These are phyloP conservation scores for Dactylellina leptospora DNA, from an alignment of 2,329 filamentous ascomycete species.

Conservation along the genomic window DNA sequence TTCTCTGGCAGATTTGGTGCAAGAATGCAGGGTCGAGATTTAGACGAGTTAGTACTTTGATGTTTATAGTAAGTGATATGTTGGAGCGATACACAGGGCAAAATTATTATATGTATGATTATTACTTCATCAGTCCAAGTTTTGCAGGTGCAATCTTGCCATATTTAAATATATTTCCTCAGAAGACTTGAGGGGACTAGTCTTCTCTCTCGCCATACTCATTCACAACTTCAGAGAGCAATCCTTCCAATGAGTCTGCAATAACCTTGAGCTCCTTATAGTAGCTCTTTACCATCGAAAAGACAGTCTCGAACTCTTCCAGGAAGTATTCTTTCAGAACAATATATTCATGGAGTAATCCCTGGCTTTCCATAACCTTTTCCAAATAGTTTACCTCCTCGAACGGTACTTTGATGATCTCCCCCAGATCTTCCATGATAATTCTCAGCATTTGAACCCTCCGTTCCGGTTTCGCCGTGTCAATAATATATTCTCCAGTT, in stretches of 20 bases:
- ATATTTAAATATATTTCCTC: too few species aligned
- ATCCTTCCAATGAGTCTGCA: not conserved
- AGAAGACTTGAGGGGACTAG: too few species aligned
- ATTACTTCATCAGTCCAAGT: too few species aligned
- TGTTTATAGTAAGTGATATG: too few species aligned
- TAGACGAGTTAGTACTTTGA: too few species aligned
- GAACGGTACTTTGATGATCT: not conserved
- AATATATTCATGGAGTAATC: not conserved
- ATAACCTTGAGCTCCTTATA: not conserved
- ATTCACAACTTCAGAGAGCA: not conserved
- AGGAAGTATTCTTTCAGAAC: not conserved
- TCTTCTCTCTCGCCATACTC: conserved; percentile 1
- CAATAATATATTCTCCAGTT: not conserved
- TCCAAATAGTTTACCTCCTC: not conserved
- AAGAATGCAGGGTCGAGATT: too few species aligned
- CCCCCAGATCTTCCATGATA: not conserved
- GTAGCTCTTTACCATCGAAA: not conserved
- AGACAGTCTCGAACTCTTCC: not conserved
- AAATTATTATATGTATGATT: too few species aligned
- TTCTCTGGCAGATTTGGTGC: too few species aligned
- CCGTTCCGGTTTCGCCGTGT: not conserved
- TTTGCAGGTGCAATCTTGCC: too few species aligned
- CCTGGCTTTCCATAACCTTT: not conserved
- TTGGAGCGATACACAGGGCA: too few species aligned
- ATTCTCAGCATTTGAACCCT: not conserved